Evolutionary conservation across 176 grass and related monocot species (phyloP).

Genomic region (Zoysia pacifica): DNA sequence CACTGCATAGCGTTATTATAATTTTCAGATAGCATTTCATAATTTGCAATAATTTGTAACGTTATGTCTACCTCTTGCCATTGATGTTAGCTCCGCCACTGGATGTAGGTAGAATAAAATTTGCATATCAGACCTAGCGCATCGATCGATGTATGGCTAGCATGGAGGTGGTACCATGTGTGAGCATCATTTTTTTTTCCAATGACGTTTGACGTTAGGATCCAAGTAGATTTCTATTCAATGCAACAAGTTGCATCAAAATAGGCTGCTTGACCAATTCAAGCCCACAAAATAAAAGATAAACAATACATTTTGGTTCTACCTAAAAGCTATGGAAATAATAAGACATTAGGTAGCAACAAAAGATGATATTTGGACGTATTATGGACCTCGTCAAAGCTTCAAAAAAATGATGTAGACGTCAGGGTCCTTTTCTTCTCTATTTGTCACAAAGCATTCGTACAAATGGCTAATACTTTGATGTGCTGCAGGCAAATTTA

Average conservation of each 20-base stretch:
- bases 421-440: neutral
- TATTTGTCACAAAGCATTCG: neutral
- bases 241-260: constrained; percentile 3
- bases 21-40: neutral
- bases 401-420: neutral
- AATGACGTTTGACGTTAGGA: no score
- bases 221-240: neutral
- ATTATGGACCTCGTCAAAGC: constrained; percentile 37
- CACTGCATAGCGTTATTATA: neutral
- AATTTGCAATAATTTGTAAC: no score
- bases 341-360: constrained; percentile 19
- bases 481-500: no score
- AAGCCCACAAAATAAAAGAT: neutral
- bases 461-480: neutral
- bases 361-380: constrained; percentile 37
- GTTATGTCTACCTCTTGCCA: neutral
- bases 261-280: constrained; percentile 31
- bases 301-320: constrained; percentile 21
- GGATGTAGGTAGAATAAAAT: neutral
- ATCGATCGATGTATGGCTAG: constrained; percentile 8
- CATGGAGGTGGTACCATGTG: no score
- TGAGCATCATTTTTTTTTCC: no score
- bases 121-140: neutral
- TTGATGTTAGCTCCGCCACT: no score
- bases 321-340: constrained; percentile 18